Conservation (phyloP, 1,139 yeast species). For the Blastobotrys apis region DNA sequence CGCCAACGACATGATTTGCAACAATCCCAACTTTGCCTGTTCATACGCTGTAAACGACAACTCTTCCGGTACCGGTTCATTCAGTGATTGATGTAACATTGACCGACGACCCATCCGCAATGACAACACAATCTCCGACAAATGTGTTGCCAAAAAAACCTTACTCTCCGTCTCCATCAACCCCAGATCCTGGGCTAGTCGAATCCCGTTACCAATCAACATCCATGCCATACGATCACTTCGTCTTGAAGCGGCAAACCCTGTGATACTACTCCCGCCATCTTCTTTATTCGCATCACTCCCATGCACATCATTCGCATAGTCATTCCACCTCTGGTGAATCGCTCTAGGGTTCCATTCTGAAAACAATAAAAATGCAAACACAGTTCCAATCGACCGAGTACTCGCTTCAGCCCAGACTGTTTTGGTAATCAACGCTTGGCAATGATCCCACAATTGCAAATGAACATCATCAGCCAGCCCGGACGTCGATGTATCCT, state of each 20-base stretch:
- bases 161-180: constrained; percentile 69
- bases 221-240: constrained; percentile 92
- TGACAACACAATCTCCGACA: constrained; percentile 60
- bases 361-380: constrained; percentile 79
- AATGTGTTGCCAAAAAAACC: constrained; percentile 76
- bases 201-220: constrained; percentile 81
- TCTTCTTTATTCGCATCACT: constrained; percentile 19
- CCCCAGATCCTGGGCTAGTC: constrained; percentile 85
- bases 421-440: constrained; percentile 73
- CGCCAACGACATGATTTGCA: constrained; percentile 76
- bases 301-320: constrained; percentile 53
- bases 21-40: constrained; percentile 70
- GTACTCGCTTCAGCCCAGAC: constrained; percentile 96
- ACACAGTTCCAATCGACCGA: constrained; percentile 77
- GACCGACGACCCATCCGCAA: constrained; percentile 37
- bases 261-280: constrained; percentile 52
- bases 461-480: constrained; percentile 49
- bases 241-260: constrained; percentile 79
- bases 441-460: constrained; percentile 78
- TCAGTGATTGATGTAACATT: constrained; percentile 33
- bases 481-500: too few species aligned
- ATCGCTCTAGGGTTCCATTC: constrained; percentile 97
- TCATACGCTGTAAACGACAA: constrained; percentile 58
- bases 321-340: constrained; percentile 84
- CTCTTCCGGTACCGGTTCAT: constrained; percentile 32